phyloP scores from a whole-genome alignment of 148 eudicot genomes.

The Agrostemma githago region DNA sequence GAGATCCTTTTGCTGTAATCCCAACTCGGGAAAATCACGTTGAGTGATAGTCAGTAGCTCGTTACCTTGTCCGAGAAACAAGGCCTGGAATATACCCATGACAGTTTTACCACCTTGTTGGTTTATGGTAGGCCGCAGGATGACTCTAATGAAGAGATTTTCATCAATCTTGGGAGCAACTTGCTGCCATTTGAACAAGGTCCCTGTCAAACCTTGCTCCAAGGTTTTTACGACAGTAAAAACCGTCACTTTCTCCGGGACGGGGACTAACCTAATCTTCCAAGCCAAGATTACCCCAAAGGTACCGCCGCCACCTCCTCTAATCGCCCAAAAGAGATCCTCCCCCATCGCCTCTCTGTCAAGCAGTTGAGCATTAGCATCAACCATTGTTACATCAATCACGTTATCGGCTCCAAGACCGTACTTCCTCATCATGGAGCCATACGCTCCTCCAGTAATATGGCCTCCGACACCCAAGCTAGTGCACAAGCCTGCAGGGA shows the following conservation, averaged over 20 bases:
- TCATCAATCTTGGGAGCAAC: slow-evolving; percentile 32
- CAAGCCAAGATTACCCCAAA: slow-evolving; percentile 45
- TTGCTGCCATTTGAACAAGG: slow-evolving; percentile 30
- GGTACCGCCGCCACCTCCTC: slow-evolving; percentile 41
- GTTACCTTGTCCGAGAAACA: slow-evolving; percentile 27
- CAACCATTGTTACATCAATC: slow-evolving; percentile 38
- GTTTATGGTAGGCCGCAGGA: slow-evolving; percentile 25
- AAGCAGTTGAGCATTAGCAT: slow-evolving; percentile 36
- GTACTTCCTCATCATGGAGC: slow-evolving; percentile 43
- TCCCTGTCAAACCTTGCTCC: slow-evolving; percentile 28
- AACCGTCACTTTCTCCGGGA: slow-evolving; percentile 38
- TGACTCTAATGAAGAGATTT: slow-evolving; percentile 33
- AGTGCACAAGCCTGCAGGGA: slow-evolving; percentile 33
- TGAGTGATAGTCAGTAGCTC: slow-evolving; percentile 26
- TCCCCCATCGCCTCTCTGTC: slow-evolving; percentile 47
- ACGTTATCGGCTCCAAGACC: slow-evolving; percentile 50
- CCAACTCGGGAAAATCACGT: slow-evolving; percentile 32
- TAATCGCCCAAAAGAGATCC: slow-evolving; percentile 49
- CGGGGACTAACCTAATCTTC: slow-evolving; percentile 41
- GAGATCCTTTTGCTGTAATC: slow-evolving; percentile 23
- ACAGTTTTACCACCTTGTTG: slow-evolving; percentile 31
- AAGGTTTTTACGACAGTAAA: slow-evolving; percentile 32
- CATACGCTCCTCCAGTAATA: slow-evolving; percentile 40
- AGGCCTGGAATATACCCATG: slow-evolving; percentile 32
- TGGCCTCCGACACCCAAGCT: slow-evolving; percentile 39